These are phyloP conservation scores for Lepidium didymum DNA, from an alignment of 345 rosid species.

Conservation along the genomic window DNA sequence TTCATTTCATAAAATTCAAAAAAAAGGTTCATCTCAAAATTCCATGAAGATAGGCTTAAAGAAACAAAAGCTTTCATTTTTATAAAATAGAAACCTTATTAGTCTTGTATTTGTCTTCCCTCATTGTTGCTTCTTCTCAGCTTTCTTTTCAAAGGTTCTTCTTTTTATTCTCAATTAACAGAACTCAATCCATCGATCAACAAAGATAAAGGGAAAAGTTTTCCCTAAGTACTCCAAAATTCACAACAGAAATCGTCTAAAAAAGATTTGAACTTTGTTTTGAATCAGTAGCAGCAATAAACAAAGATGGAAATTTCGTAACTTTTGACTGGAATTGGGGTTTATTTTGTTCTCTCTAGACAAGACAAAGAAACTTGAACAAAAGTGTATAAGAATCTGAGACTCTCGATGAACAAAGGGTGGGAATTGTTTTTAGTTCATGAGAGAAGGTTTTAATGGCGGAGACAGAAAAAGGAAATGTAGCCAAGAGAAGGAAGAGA, in stretches of 20 bases:
- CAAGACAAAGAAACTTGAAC: neutral
- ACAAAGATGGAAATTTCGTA: neutral
- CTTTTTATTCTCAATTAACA: slow-evolving; percentile 7
- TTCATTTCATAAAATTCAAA: slow-evolving; percentile 28
- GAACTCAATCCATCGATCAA: slow-evolving; percentile 15
- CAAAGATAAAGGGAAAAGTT: neutral
- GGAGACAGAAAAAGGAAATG: slow-evolving; percentile 2
- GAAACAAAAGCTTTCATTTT: neutral
- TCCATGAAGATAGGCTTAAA: neutral
- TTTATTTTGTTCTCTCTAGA: neutral
- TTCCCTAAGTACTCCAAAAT: neutral
- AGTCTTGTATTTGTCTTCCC: slow-evolving; percentile 72
- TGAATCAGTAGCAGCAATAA: neutral
- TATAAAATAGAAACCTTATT: slow-evolving; percentile 56
- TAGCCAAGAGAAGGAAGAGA: slow-evolving; percentile 12
- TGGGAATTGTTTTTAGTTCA: slow-evolving; percentile 7
- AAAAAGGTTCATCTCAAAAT: slow-evolving; percentile 1
- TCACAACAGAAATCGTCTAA: neutral
- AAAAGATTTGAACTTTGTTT: neutral
- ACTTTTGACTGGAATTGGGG: neutral
- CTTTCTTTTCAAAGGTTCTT: slow-evolving; percentile 30
- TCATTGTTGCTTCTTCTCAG: slow-evolving; percentile 46
- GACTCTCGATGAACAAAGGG: slow-evolving; percentile 18
- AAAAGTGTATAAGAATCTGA: neutral
- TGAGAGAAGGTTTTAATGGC: slow-evolving; percentile 27